Base-by-base conservation (phyloP, 139 green algal genomes). In the Pleodorina starrii region DNA sequence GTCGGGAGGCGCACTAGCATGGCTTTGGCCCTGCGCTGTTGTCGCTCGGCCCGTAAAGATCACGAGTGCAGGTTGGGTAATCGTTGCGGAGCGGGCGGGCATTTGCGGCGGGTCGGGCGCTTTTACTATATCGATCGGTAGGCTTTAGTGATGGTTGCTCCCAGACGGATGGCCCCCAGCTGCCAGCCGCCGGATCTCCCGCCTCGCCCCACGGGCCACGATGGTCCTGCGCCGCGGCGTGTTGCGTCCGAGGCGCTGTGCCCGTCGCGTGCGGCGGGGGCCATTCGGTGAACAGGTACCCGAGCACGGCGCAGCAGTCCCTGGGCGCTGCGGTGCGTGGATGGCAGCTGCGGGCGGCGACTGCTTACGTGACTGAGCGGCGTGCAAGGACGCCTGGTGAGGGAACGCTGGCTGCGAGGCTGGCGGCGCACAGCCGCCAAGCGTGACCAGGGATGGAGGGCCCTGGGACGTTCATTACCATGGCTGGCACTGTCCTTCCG, bases 51-150 rank as follows among this genome's bases (percentile, higher is more conserved):
- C 68, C 68, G 46, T 46, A 76, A 76, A 76, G 72, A 80, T 54
- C 21, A 57, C 72, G 72, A 80, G 72, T 80, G 72, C 72, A 80
- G 72, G 72, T 80, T 77, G 72, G 72, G 38, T 40, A 12, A 35
- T 23, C 19, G 72, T 54, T 57, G 36, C 25, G 38, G 27, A 59
- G 72, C 72, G 72, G 72, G 72, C 72, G 72, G 72, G 72, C 72
- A 68, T 76, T 76, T 73, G 35, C 32, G 63, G 63, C 63, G 19
- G 63, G 35, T 40, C 32, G 16, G 32, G 68, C 68, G 25, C 68
- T 43, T 76, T 32, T 17, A 76, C 68, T 48, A 46, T 46, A 66
- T 66, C 54, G 35, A 46, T 76, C 5, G 36, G 5, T 76, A 46
- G 68, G 46, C 29, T 17, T n/a, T 68, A n/a, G 29, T 11, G 11